Evolutionary conservation across 139 green algal genomes (phyloP).

Genomic region (Coccomyxa sp.): DNA sequence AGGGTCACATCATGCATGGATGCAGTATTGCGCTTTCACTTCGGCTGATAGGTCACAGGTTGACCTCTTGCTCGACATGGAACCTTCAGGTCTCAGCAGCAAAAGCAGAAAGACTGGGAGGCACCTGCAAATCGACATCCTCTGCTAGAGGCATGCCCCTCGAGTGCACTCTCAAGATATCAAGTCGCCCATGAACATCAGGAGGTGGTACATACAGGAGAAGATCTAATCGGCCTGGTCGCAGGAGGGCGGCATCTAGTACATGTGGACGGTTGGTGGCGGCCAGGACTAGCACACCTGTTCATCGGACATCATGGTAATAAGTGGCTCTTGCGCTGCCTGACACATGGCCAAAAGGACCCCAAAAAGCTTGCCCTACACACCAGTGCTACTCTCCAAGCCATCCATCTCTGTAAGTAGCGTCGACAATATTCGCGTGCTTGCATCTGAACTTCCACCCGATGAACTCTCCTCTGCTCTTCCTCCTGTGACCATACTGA

Average conservation of each 20-base stretch:
- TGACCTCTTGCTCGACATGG: too few relatives aligned
- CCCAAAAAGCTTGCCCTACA: neutral
- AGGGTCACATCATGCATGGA: too few relatives aligned
- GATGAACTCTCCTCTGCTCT: neutral
- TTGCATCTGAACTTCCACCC: conserved; percentile 26
- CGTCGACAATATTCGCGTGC: conserved; percentile 62
- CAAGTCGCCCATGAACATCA: conserved; percentile 15
- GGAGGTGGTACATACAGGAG: conserved; percentile 56
- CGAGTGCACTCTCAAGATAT: conserved; percentile 65
- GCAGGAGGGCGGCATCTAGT: conserved; percentile 65
- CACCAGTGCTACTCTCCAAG: conserved; percentile 55
- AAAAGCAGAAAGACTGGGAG: too few relatives aligned
- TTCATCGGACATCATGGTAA: neutral
- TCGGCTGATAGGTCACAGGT: too few relatives aligned
- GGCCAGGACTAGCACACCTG: conserved; percentile 53
- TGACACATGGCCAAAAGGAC: neutral
- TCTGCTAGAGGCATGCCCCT: conserved; percentile 47
- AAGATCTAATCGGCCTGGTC: conserved; percentile 62
- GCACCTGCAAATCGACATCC: conserved; percentile 50
- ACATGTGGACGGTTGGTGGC: conserved; percentile 71
- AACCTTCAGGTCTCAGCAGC: too few relatives aligned
- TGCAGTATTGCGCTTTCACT: too few relatives aligned
- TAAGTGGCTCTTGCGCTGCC: neutral
- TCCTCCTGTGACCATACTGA: neutral
- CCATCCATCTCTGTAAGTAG: conserved; percentile 86